Evolutionary conservation across 345 rosid genomes (phyloP).

Genomic region (Aquilaria sinensis): DNA sequence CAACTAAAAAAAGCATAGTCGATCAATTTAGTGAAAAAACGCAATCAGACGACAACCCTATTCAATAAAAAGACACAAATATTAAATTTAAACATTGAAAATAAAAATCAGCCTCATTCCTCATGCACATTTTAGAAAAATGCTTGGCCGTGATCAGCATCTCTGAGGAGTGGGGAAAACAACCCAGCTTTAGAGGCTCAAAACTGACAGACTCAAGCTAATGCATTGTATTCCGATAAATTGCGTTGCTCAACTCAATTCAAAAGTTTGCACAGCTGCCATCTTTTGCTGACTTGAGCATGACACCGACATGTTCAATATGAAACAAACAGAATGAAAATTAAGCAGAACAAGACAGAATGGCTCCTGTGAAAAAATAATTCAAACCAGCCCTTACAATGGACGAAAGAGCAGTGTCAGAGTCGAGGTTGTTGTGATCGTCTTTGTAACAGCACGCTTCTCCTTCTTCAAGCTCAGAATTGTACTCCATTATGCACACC

Average conservation of each 20-base stretch:
- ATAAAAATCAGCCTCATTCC: too few species aligned
- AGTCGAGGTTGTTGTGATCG: constrained; percentile 39
- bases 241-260: too few species aligned
- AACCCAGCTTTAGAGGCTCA: neutral
- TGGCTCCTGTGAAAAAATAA: constrained; percentile 2
- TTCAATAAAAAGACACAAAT: too few species aligned
- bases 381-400: constrained; percentile 49
- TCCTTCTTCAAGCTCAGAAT: constrained; percentile 72
- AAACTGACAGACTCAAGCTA: neutral
- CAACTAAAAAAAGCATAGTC: too few species aligned
- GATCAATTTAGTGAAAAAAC: too few species aligned
- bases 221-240: constrained; percentile 4
- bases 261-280: too few species aligned
- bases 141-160: too few species aligned
- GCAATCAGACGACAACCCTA: too few species aligned
- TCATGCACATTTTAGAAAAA: too few species aligned
- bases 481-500: constrained; percentile 38
- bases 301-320: neutral
- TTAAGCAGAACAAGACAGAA: neutral
- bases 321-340: neutral
- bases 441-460: constrained; percentile 39
- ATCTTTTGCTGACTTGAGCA: neutral
- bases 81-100: too few species aligned
- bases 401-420: constrained; percentile 61
- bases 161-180: too few species aligned